Base-by-base conservation (phyloP, 768 basidiomycete species). In the button mushroom (Agaricus bisporus) region DNA sequence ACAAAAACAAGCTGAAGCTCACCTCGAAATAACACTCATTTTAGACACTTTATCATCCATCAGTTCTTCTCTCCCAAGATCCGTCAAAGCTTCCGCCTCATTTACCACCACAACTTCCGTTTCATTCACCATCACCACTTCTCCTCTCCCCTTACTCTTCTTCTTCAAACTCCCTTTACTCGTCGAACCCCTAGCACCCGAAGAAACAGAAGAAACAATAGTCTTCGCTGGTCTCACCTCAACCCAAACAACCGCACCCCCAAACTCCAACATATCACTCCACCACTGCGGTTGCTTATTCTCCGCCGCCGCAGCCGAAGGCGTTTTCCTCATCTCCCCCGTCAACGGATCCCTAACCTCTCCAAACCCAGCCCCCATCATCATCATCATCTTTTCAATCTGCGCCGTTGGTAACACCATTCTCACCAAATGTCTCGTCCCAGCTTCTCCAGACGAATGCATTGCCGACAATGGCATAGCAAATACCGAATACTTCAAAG, bases 331-430 rank as follows among this genome's bases (percentile, higher is more conserved):
- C 51, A 72, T 75, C 69, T 85, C 81, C 14, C 85, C 86, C 22
- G 86, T 88, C 56, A 95, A 70, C 9, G 94, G 94, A 67, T 95
- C 91, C 45, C 79, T 72, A 35, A 95, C 78, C 2, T 87, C 52
- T 26, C 37, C 85, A 79, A 42, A 84, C 78, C 64, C 86, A 32
- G 32, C 7, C 32, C 32, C 32, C 32, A 32, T 32, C 32, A 32
- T 32, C 32, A 32, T 32, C 32, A 11, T 7, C 82, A 63, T 83
- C 91, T 57, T 78, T 64, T 86, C 82, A 63, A 83, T 91, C 56
- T 85, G 86, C 17, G 89, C 85, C 1, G 91, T 95, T 2, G 94
- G 94, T 15, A 97, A 68, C 37, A 79, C 81, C 48, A 98, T 60
- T 46, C 90, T 76, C 12, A 98, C 58, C 43, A 97, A 68, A 68